Percentiles rank a stretch among this genome's conserved stretches.
These are phyloP conservation scores for Rhizophora mangle DNA, from an alignment of 345 rosid species.

Conservation along the genomic window DNA sequence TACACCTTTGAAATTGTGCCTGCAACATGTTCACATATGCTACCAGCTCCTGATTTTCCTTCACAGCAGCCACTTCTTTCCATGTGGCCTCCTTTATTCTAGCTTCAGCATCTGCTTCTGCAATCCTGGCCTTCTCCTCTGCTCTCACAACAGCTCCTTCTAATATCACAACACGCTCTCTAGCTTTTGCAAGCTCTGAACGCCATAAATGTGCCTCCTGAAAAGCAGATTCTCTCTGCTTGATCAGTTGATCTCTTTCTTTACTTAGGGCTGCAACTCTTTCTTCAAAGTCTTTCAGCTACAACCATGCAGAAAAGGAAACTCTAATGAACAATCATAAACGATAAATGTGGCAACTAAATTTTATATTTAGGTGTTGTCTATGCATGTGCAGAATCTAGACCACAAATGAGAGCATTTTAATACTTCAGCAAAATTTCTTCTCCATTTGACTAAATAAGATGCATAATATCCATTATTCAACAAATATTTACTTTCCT, in stretches of 20 bases:
- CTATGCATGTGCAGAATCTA: no score
- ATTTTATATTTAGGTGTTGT: no score
- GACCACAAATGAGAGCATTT: no score
- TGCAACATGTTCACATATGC: slow-evolving; percentile 75
- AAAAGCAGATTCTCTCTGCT: slow-evolving; percentile 85
- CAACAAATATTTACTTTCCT: no score
- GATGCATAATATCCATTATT: no score
- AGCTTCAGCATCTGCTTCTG: slow-evolving; percentile 76
- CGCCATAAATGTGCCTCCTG: slow-evolving; percentile 98
- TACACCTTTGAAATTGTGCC: slow-evolving; percentile 87
- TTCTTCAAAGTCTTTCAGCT: slow-evolving; percentile 76
- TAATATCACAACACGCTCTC: slow-evolving; percentile 81
- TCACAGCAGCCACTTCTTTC: slow-evolving; percentile 65
- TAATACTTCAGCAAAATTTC: neutral
- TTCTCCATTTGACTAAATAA: neutral
- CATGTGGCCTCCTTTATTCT: slow-evolving; percentile 72
- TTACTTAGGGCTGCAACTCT: slow-evolving; percentile 50
- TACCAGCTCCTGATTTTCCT: slow-evolving; percentile 88
- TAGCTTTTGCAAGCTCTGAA: slow-evolving; percentile 90
- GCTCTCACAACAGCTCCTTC: slow-evolving; percentile 92
- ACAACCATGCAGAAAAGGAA: slow-evolving; percentile 21
- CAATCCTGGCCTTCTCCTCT: slow-evolving; percentile 85
- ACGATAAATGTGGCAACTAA: no score
- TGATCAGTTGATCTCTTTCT: slow-evolving; percentile 76
- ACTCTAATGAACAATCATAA: neutral